Base-by-base conservation (phyloP, 805 yeast species). In the Metschnikowia bowlesiae region DNA sequence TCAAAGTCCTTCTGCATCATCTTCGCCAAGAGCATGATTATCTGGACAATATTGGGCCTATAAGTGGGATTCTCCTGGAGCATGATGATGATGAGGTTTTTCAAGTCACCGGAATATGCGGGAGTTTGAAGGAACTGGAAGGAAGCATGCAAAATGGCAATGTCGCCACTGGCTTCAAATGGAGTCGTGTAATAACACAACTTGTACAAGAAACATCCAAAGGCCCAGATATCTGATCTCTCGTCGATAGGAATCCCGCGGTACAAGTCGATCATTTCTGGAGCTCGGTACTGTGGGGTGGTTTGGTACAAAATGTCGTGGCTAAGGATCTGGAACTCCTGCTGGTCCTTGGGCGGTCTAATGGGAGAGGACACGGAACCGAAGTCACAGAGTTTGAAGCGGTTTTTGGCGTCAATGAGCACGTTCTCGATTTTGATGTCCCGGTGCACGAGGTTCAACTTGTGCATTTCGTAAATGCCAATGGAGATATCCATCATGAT, bases 381-480 rank as follows among this genome's bases (percentile, higher is more conserved):
- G 69, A 94, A 94, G 70, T 94, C 99, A 62, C 96, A 87, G 22
- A 94, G 71, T 64, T 90, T 91, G 71, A 86, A 94, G 57, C 78
- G 76, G 52, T 84, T 81, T 2, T 76, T 65, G 3, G 78, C 70
- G 64, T 88, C 90, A 35, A 94, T 87, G 51, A 92, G 74, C 16
- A 92, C 97, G 67, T 92, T 94, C 64, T 92, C 98, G 55, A 94
- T 90, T 71, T 94, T 94, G 57, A 92, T 82, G 70, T 94, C 98
- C 42, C 98, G 77, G 67, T 92, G 99, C 49, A 92, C 84, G 62
- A 92, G 72, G 39, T 87, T 84, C 49, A 81, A 62, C 47, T 78
- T 76, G 69, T 92, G 99, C 96, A 94, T 89, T 59, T 83, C 84
- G 44, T 87, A 83, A 16, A 94, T 77, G 1, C 92, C 98, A 53